Percentiles rank a stretch among this genome's conserved stretches.
phyloP scores from a whole-genome alignment of 345 rosid species.

The Ricinus communis region DNA sequence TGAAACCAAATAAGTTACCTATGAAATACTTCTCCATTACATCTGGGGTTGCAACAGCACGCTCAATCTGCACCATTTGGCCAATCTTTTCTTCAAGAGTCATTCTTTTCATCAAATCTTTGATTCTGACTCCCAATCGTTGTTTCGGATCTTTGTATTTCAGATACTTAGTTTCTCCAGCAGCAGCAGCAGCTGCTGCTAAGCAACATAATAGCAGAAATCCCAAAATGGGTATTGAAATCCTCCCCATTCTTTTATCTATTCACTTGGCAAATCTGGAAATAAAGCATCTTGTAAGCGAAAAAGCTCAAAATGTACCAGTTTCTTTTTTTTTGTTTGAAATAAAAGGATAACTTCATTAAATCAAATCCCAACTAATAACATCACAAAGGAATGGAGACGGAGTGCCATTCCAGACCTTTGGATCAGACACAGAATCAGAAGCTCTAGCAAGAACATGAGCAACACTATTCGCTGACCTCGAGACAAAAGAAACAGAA shows the following conservation, averaged over 20 bases:
- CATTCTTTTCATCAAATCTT: slow-evolving; percentile 47
- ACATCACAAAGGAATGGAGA: no score
- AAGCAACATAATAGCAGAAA: slow-evolving; percentile 24
- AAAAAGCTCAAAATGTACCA: neutral
- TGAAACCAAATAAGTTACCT: slow-evolving; percentile 22
- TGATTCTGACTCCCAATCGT: slow-evolving; percentile 35
- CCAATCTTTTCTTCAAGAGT: slow-evolving; percentile 53
- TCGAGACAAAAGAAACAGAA: no score
- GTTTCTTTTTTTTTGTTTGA: no score
- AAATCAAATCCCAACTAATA: no score
- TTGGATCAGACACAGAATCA: no score
- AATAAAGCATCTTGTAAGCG: neutral
- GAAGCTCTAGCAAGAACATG: no score
- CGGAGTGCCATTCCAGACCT: no score
- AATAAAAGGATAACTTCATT: no score
- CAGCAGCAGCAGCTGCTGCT: slow-evolving; percentile 1
- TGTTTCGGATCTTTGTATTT: slow-evolving; percentile 30
- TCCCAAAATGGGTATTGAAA: slow-evolving; percentile 13
- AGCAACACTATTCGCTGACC: no score
- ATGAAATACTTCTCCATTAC: slow-evolving; percentile 40
- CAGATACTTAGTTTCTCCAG: slow-evolving; percentile 9
- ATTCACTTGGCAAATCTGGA: slow-evolving; percentile 3
- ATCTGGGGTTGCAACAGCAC: slow-evolving; percentile 38
- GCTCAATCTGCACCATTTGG: slow-evolving; percentile 56
- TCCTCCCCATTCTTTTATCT: slow-evolving; percentile 19